phyloP scores from a whole-genome alignment of 2,329 filamentous ascomycete species.

The Scedosporium boydii region DNA sequence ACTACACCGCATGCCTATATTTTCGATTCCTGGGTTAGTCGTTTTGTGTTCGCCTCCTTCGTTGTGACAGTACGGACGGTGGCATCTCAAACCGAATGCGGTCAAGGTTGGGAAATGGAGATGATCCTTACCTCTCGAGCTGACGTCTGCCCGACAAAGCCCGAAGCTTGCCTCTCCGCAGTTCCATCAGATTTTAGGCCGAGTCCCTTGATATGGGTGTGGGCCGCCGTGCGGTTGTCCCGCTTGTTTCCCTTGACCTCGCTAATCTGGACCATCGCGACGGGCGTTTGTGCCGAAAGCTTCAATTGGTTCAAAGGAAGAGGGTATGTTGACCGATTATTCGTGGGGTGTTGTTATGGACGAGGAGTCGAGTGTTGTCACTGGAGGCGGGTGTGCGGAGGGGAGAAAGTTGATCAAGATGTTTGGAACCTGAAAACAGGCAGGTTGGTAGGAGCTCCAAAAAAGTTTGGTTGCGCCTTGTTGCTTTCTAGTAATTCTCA shows the following conservation, averaged over 20 bases:
- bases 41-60: background rate
- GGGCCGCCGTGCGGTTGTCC: slow-evolving; percentile 91
- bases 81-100: background rate
- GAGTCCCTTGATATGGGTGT: slow-evolving; percentile 95
- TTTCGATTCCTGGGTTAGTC: background rate
- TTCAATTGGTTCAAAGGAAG: background rate
- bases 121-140: slow-evolving; percentile 67
- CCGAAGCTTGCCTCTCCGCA: slow-evolving; percentile 68
- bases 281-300: background rate
- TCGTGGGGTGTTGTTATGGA: background rate
- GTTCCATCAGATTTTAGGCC: slow-evolving; percentile 79
- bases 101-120: background rate
- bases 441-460: background rate
- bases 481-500: background rate
- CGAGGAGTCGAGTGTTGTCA: background rate
- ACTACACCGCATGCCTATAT: slow-evolving; percentile 85
- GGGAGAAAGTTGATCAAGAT: background rate
- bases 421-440: background rate
- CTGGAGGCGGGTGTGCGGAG: background rate
- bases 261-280: slow-evolving; percentile 73
- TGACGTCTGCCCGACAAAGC: slow-evolving; percentile 81
- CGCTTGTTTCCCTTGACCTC: slow-evolving; percentile 91
- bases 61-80: background rate
- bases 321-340: background rate
- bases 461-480: slow-evolving; percentile 1